Evolutionary conservation across 192 early-diverging fungal species (phyloP), one percentile per base, ranked within the genome.

Genomic region (Piromyces finnis): DNA sequence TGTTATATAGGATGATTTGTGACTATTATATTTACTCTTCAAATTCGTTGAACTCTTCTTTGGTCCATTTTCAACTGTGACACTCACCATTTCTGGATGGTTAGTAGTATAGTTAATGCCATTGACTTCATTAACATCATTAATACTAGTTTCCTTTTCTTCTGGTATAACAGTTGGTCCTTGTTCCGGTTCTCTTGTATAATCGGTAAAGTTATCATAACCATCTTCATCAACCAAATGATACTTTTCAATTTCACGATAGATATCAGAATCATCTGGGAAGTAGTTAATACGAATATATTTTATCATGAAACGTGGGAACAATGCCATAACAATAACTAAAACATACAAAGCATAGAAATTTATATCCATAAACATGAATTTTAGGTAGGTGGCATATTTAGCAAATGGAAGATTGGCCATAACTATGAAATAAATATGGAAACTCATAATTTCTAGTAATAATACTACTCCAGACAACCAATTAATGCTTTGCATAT

Each of bases 401-500:
- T 84, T 29, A 91, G 86, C 36, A 87, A 90, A 80, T 1, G 84
- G 81, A 77, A 91, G 84, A 3, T 86, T 81, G 5, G 92, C 88
- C 84, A 94, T 94, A 2, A 91, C 82, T 12, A 90, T 22, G 12
- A 95, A 85, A 85, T 95, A 95, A 9, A 82, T 78, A 26, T 93
- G 83, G 83, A 93, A 89, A 41, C 94, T 84, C 1, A 86, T 80
- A 30, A 96, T 89, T 77, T 93, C 92, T 11, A 90, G 79, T 78
- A 83, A 80, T 32, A 98, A 84, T 29, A 90, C 87, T 28, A 88
- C 84, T 27, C 88, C 88, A 79, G 90, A 93, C 36, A 94, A 81
- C 89, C 90, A 95, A 28, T 93, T 94, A 95, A 95, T 97, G 83
- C 92, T 90, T 81, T 91, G 92, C 2, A 93, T 90, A 82, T 93